Conservation (phyloP, 2,329 filamentous ascomycete genomes). For the Ophiostoma himal-ulmi region DNA sequence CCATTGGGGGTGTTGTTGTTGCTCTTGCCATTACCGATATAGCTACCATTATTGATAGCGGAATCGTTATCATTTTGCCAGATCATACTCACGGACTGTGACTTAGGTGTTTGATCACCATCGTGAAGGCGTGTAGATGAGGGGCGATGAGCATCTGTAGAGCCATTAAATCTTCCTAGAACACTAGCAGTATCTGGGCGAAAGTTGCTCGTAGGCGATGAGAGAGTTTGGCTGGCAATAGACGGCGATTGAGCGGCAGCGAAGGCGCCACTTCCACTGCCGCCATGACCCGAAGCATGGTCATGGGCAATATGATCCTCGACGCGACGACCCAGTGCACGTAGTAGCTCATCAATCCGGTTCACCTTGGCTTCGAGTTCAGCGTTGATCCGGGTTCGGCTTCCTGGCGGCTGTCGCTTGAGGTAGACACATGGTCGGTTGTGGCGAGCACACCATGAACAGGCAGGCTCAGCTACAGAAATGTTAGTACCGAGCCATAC, state of each 20-base stretch:
- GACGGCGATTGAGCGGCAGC: constrained; percentile 2
- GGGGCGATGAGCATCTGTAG: not conserved
- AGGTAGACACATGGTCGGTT: constrained; percentile 59
- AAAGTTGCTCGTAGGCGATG: constrained; percentile 12
- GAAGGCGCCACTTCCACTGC: not conserved
- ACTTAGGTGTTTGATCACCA: constrained; percentile 18
- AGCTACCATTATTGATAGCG: not conserved
- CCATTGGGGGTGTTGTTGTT: constrained; percentile 43
- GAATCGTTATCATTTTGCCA: constrained; percentile 33
- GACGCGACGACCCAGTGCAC: constrained; percentile 46
- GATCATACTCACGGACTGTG: not conserved
- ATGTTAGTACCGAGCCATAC: not conserved
- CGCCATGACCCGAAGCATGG: constrained; percentile 6
- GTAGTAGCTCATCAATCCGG: constrained; percentile 59
- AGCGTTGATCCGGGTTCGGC: constrained; percentile 65
- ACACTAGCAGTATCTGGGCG: constrained; percentile 16
- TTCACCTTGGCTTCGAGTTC: constrained; percentile 68
- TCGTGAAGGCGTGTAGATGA: constrained; percentile 28
- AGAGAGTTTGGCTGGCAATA: not conserved
- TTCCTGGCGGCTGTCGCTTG: constrained; percentile 60
- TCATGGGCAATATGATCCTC: constrained; percentile 25
- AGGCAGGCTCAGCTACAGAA: constrained; percentile 56
- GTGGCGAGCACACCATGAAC: constrained; percentile 62
- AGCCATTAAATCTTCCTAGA: not conserved
- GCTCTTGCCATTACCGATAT: constrained; percentile 32